Evolutionary conservation across 2,329 filamentous ascomycete genomes (phyloP).

Genomic region (Boeremia exigua): DNA sequence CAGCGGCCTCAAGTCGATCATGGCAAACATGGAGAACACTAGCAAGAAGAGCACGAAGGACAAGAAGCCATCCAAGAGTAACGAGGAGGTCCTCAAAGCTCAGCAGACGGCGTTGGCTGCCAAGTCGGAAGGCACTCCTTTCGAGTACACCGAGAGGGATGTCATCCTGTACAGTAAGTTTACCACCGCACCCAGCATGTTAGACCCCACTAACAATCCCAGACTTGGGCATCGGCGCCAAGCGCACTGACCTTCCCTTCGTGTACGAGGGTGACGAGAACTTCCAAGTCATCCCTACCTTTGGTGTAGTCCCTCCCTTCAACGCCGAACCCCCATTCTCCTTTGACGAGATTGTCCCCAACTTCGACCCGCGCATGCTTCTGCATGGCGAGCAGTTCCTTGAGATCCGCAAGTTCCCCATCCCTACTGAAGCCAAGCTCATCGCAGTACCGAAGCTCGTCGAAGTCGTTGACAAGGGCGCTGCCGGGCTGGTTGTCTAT

Average conservation of each 20-base stretch:
- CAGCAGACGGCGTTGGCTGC: slow-evolving; percentile 79
- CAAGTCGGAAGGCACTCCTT: slow-evolving; percentile 75
- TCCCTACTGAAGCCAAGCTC: slow-evolving; percentile 82
- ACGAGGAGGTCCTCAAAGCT: slow-evolving; percentile 72
- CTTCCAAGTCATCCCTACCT: slow-evolving; percentile 95
- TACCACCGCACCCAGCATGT: not conserved
- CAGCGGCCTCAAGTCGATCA: slow-evolving; percentile 78
- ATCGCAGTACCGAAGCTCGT: slow-evolving; percentile 80
- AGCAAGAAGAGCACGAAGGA: slow-evolving; percentile 51
- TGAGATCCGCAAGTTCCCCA: slow-evolving; percentile 88
- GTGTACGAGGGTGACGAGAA: slow-evolving; percentile 90
- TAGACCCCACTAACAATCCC: slow-evolving; percentile 25
- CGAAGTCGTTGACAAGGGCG: slow-evolving; percentile 96
- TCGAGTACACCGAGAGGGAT: slow-evolving; percentile 84
- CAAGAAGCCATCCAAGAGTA: slow-evolving; percentile 58
- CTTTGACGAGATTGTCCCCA: slow-evolving; percentile 83
- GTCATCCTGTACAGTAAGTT: slow-evolving; percentile 80
- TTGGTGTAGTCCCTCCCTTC: slow-evolving; percentile 94
- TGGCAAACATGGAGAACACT: slow-evolving; percentile 86
- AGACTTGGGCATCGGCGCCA: slow-evolving; percentile 88
- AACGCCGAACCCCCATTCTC: slow-evolving; percentile 79
- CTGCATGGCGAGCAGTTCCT: slow-evolving; percentile 99
- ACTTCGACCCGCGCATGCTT: slow-evolving; percentile 98
- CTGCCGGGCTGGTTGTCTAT: slow-evolving; percentile 80
- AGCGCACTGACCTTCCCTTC: slow-evolving; percentile 83